A percentile compares a stretch with the other conserved stretches of the same genome.
Evolutionary conservation across 2,329 filamentous ascomycete species (phyloP).

Genomic region (Cadophora luteo-olivacea): DNA sequence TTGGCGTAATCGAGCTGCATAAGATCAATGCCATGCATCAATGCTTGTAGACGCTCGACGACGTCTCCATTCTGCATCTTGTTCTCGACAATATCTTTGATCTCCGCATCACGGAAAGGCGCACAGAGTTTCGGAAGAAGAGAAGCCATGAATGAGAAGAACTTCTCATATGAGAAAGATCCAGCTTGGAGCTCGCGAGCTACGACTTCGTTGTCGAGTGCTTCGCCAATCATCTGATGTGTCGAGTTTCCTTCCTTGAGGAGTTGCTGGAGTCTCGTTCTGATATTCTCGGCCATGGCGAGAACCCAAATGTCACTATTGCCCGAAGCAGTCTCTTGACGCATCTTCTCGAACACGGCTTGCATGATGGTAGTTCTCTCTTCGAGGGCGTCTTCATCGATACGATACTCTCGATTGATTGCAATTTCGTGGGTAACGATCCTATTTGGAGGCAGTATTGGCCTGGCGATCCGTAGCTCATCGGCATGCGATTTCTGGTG

Average conservation of each 20-base stretch:
- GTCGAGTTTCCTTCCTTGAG: conserved; percentile 75
- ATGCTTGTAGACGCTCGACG: conserved; percentile 76
- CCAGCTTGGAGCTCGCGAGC: conserved; percentile 72
- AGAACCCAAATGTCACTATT: conserved; percentile 72
- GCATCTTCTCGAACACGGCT: conserved; percentile 65
- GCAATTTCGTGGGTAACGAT: conserved; percentile 80
- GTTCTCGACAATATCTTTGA: conserved; percentile 70
- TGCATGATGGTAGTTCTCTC: conserved; percentile 66
- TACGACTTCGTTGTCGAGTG: conserved; percentile 76
- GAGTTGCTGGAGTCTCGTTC: conserved; percentile 74
- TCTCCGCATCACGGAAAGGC: conserved; percentile 78
- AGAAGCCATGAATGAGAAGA: conserved; percentile 77
- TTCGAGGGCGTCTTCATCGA: conserved; percentile 67
- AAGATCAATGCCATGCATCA: conserved; percentile 77
- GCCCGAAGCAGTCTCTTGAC: conserved; percentile 65
- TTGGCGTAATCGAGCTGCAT: conserved; percentile 85
- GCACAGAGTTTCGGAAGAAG: conserved; percentile 82
- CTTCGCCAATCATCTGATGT: conserved; percentile 76
- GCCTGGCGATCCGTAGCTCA: conserved; percentile 46
- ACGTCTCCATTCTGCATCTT: conserved; percentile 66
- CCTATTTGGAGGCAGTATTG: conserved; percentile 73
- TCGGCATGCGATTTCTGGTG: conserved; percentile 38
- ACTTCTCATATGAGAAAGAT: conserved; percentile 80
- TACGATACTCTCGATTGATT: conserved; percentile 79
- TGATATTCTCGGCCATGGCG: conserved; percentile 73